Evolutionary conservation across 192 early-diverging fungal species (phyloP).

Genomic region (Coemansia sp.): DNA sequence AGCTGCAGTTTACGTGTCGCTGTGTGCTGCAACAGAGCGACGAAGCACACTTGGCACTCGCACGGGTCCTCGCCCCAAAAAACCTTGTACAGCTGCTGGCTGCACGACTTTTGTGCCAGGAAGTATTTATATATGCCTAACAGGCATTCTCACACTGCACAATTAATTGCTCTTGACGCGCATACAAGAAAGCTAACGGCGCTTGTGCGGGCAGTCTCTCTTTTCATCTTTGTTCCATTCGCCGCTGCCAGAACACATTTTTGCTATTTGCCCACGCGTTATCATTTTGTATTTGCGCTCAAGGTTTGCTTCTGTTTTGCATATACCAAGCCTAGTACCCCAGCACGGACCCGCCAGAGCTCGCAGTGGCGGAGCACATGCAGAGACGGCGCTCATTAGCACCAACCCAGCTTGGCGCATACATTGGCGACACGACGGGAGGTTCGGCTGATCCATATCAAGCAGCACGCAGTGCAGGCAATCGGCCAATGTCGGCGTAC

Average conservation of each 20-base stretch:
- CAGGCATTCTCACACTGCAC: conserved; percentile 9
- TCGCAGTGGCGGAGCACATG: conserved; percentile 34
- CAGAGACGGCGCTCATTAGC: conserved; percentile 43
- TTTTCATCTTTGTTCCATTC: neutral
- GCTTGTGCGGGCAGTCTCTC: neutral
- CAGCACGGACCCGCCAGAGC: conserved; percentile 42
- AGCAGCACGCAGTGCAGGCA: conserved; percentile 24
- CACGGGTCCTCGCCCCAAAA: neutral
- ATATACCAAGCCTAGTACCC: conserved; percentile 26
- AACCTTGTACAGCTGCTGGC: neutral
- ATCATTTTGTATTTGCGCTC: neutral
- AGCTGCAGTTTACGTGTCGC: neutral
- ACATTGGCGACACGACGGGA: conserved; percentile 19
- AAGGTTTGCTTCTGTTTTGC: neutral
- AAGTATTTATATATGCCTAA: neutral
- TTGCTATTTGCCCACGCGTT: neutral
- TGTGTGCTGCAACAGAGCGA: neutral
- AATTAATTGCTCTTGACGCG: conserved; percentile 9
- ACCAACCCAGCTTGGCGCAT: conserved; percentile 29
- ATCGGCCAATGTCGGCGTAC: conserved; percentile 30
- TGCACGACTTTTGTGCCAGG: neutral
- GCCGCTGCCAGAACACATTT: neutral
- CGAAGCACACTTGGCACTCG: neutral
- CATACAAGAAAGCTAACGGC: neutral
- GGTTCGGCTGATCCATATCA: conserved; percentile 29